Base-by-base conservation (phyloP, 2,329 filamentous ascomycete species). In the Dactylonectria estremocensis region DNA sequence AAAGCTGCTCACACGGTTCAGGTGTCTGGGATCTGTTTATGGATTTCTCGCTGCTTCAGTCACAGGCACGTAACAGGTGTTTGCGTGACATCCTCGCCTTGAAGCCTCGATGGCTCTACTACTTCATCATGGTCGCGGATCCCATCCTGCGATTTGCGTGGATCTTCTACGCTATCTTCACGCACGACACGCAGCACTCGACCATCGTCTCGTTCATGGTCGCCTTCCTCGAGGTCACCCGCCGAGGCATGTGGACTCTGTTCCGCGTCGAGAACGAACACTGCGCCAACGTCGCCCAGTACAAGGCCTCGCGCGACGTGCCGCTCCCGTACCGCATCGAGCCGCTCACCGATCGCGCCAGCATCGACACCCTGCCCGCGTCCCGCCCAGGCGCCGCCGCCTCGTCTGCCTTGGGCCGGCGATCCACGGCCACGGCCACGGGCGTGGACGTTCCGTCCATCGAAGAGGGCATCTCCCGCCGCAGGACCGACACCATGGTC, bases 241-340 rank as follows among this genome's bases (percentile, higher is more conserved):
- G 96, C 35, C 86, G 96, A 78, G 95, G 94, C 68, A 90, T 98
- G 77, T 99, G 96, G 96, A 91, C 92, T 0, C 85, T 98, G 4
- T 93, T 99, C 79, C 93, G 96, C 46, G 95, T 99, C 28, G 96
- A 99, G 81, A 99, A 99, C 80, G 96, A 99, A 76, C 96, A 99
- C 82, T 97, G 95, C 81, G 91, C 92, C 62, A 97, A 98, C 74
- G 95, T 99, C 2, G 89, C 91, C 18, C 91, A 94, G 72, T 97
- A 97, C 86, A 95, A 97, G 71, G 96, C 96, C 4, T 94, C 92
- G 2, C 89, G 95, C 63, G 95, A 98, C 75, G 89, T 97, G 0
- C 94, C 94, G 0, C 86, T 98, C 0, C 95, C 95, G 0, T 98
- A 98, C 78, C 86, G 89, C 56, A 82, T 91, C 53, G 85, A 88